Percentiles rank a stretch among this genome's conserved stretches.
These are phyloP conservation scores for Fusarium sp. DNA, from an alignment of 2,329 filamentous ascomycete genomes.

Conservation along the genomic window DNA sequence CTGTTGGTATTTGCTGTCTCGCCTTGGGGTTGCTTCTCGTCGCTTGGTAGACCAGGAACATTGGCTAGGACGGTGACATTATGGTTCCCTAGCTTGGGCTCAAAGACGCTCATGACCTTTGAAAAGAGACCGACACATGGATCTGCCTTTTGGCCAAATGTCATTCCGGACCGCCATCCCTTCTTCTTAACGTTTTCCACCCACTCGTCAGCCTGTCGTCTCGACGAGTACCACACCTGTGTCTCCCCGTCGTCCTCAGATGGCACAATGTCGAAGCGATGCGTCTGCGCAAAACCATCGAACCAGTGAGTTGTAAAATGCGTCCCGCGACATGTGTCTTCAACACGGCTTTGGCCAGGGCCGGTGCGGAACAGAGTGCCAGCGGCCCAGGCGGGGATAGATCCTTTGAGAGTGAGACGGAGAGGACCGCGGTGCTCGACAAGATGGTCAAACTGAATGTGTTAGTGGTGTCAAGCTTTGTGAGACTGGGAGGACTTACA, in stretches of 20 bases:
- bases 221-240: slow-evolving; percentile 75
- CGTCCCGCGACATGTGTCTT: slow-evolving; percentile 67
- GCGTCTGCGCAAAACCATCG: slow-evolving; percentile 77
- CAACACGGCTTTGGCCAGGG: slow-evolving; percentile 71
- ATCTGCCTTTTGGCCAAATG: slow-evolving; percentile 78
- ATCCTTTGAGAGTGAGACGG: slow-evolving; percentile 70
- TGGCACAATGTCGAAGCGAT: slow-evolving; percentile 76
- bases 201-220: slow-evolving; percentile 72
- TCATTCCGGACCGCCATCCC: slow-evolving; percentile 66
- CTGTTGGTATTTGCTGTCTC: background rate
- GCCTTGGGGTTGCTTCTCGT: slow-evolving; percentile 1
- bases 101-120: slow-evolving; percentile 74
- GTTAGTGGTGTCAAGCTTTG: background rate
- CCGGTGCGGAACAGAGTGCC: slow-evolving; percentile 81
- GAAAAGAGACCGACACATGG: slow-evolving; percentile 79
- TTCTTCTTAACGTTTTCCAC: slow-evolving; percentile 69
- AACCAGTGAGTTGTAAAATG: slow-evolving; percentile 81
- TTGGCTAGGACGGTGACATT: slow-evolving; percentile 71
- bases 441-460: slow-evolving; percentile 70
- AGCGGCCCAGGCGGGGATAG: slow-evolving; percentile 76
- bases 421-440: slow-evolving; percentile 74
- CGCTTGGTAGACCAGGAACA: slow-evolving; percentile 64
- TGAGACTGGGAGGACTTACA: slow-evolving; percentile 45
- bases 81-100: slow-evolving; percentile 59
- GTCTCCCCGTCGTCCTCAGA: slow-evolving; percentile 45